Conservation (phyloP, 2,329 filamentous ascomycete species). For the Alternaria hordeiaustralica region DNA sequence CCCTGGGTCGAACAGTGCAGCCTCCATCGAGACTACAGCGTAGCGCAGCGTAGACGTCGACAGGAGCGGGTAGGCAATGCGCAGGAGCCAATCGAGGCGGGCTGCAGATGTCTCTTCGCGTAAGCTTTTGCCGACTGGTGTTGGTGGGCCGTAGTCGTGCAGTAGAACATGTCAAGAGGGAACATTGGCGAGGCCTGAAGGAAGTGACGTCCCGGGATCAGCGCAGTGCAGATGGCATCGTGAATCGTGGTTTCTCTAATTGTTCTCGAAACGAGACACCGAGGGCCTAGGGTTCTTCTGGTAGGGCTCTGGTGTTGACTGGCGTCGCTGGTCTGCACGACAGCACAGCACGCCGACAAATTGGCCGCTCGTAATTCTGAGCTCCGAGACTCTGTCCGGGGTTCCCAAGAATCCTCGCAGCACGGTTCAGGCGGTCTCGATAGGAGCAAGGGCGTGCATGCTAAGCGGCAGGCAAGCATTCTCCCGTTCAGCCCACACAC, state of each 20-base stretch:
- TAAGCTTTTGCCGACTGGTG: constrained; percentile 14
- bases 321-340: background rate
- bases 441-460: constrained; percentile 24
- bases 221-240: constrained; percentile 3
- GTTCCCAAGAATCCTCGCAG: constrained; percentile 9
- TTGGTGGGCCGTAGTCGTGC: constrained; percentile 14
- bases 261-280: background rate
- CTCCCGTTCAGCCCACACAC: constrained; percentile 12
- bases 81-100: constrained; percentile 15
- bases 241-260: background rate
- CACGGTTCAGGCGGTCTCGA: constrained; percentile 31
- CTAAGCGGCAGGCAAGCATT: constrained; percentile 26
- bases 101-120: constrained; percentile 11
- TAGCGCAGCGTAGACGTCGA: background rate
- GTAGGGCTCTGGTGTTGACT: background rate
- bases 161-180: constrained; percentile 18
- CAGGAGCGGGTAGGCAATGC: background rate
- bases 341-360: background rate
- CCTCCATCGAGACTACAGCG: background rate
- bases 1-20: background rate
- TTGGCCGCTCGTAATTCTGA: background rate
- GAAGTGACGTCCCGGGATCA: constrained; percentile 23
- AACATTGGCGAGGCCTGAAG: constrained; percentile 9
- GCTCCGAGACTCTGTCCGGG: constrained; percentile 2
- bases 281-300: background rate